Conservation (phyloP, 2,329 filamentous ascomycete species). For the Fusarium buharicum region DNA sequence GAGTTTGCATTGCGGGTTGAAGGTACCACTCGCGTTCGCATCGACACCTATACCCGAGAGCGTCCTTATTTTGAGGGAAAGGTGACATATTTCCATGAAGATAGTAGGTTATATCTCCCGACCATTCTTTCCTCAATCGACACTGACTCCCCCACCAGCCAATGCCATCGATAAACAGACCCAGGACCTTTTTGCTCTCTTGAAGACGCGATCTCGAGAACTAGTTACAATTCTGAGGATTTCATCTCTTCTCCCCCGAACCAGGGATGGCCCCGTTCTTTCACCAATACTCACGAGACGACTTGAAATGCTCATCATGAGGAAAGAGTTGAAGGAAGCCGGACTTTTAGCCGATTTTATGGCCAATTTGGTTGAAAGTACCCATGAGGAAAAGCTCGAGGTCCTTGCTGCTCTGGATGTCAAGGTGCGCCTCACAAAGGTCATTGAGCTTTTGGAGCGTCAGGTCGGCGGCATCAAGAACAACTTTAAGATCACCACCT, state of each 20-base stretch:
- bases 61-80: slow-evolving; percentile 88
- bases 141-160: slow-evolving; percentile 39
- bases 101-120: slow-evolving; percentile 59
- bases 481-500: slow-evolving; percentile 84
- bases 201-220: slow-evolving; percentile 88
- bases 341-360: slow-evolving; percentile 94
- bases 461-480: slow-evolving; percentile 87
- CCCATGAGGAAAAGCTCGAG: slow-evolving; percentile 89
- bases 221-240: slow-evolving; percentile 85
- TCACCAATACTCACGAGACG: slow-evolving; percentile 87
- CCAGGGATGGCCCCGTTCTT: slow-evolving; percentile 70
- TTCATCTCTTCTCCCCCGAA: slow-evolving; percentile 82
- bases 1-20: slow-evolving; percentile 89
- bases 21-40: slow-evolving; percentile 78
- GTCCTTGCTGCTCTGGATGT: slow-evolving; percentile 84
- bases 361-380: slow-evolving; percentile 88
- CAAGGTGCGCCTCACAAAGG: slow-evolving; percentile 79
- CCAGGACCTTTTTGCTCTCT: slow-evolving; percentile 76
- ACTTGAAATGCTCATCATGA: slow-evolving; percentile 86
- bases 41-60: slow-evolving; percentile 74
- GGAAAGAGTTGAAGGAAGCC: slow-evolving; percentile 83
- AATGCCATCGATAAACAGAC: slow-evolving; percentile 66
- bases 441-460: slow-evolving; percentile 83
- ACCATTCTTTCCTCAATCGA: background rate
- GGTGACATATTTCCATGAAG: slow-evolving; percentile 76